Evolutionary conservation across 768 basidiomycete species (phyloP).

Genomic region (Amanita molliuscula): DNA sequence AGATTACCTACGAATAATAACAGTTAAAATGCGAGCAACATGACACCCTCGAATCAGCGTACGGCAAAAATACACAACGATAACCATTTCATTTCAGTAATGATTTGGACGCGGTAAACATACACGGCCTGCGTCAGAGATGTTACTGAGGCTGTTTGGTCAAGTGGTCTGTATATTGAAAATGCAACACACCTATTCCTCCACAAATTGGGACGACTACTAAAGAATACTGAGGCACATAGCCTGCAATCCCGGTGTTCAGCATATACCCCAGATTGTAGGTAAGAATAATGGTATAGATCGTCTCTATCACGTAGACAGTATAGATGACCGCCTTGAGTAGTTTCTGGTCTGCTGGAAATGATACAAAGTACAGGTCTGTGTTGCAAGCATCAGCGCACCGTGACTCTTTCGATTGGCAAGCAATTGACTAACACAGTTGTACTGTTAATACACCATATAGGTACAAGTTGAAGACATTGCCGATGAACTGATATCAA

Average conservation of each 20-base stretch:
- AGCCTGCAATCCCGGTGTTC: neutral
- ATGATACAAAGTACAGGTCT: neutral
- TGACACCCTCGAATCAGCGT: neutral
- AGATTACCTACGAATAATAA: neutral
- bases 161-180: no score
- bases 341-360: neutral
- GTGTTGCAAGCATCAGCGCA: neutral
- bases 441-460: neutral
- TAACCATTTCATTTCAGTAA: neutral
- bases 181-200: neutral
- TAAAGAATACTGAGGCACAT: neutral
- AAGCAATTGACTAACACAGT: neutral
- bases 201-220: neutral
- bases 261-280: neutral
- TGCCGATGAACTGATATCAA: neutral
- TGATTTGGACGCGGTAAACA: neutral
- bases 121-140: neutral
- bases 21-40: no score
- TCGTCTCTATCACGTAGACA: conserved; percentile 9
- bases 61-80: neutral
- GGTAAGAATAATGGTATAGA: conserved; percentile 2
- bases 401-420: neutral
- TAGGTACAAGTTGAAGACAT: neutral
- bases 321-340: conserved; percentile 10
- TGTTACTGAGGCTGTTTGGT: neutral